Conservation (phyloP, 2,329 filamentous ascomycete species). For the Atkinsonella texensis region DNA sequence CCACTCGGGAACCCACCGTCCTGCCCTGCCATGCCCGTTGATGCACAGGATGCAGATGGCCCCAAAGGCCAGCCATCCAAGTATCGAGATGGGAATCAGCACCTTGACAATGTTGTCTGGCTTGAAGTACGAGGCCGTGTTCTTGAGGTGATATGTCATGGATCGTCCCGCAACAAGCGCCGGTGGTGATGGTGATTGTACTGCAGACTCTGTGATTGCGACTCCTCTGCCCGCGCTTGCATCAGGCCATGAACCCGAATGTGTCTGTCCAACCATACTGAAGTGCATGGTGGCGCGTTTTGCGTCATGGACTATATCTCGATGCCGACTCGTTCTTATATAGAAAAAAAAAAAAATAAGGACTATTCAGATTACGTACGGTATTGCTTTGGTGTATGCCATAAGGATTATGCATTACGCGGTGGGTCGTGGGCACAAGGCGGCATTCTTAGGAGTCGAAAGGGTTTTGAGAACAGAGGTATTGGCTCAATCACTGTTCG, state of each 20-base stretch:
- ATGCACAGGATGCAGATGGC: constrained; percentile 20
- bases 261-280: neutral
- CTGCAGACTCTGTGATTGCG: neutral
- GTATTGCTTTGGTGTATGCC: neutral
- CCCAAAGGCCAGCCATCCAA: constrained; percentile 20
- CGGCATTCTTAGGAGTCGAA: neutral
- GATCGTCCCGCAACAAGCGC: neutral
- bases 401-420: neutral
- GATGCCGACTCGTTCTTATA: neutral
- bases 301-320: neutral
- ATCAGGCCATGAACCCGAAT: neutral
- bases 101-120: constrained; percentile 2
- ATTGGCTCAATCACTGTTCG: neutral
- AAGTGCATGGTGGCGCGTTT: neutral
- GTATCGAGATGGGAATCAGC: constrained; percentile 14
- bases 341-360: no score
- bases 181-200: neutral
- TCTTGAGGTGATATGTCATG: neutral
- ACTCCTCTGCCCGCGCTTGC: neutral
- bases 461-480: neutral
- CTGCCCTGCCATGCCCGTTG: constrained; percentile 17
- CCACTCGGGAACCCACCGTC: constrained; percentile 22
- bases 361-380: neutral
- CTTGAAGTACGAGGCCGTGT: neutral
- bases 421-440: no score